Conservation (phyloP, 2,329 filamentous ascomycete species). For the Fusarium anguioides region DNA sequence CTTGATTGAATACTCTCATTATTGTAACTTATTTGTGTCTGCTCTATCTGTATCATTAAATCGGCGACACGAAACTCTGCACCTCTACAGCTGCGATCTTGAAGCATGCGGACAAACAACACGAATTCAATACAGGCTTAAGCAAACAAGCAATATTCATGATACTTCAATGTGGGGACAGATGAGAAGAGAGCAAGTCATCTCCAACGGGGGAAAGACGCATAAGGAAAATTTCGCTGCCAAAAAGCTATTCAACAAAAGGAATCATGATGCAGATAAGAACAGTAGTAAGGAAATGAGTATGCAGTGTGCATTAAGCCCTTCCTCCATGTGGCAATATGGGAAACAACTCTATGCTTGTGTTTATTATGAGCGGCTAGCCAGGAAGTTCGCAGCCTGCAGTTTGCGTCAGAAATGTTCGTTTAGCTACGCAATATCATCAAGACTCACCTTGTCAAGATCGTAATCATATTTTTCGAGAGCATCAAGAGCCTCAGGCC, state of each 20-base stretch:
- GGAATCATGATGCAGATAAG: slow-evolving; percentile 34
- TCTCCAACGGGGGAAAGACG: slow-evolving; percentile 11
- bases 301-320: slow-evolving; percentile 38
- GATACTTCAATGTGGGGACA: slow-evolving; percentile 31
- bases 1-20: slow-evolving; percentile 14
- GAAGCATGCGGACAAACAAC: not conserved
- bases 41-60: not conserved
- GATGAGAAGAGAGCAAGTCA: slow-evolving; percentile 21
- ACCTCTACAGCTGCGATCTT: slow-evolving; percentile 13
- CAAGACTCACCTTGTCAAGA: slow-evolving; percentile 80
- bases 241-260: slow-evolving; percentile 42
- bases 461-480: slow-evolving; percentile 97
- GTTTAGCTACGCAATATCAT: not conserved
- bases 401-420: not conserved
- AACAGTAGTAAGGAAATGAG: slow-evolving; percentile 30
- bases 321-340: slow-evolving; percentile 21
- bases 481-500: slow-evolving; percentile 78
- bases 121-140: slow-evolving; percentile 14
- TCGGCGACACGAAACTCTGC: slow-evolving; percentile 8
- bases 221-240: slow-evolving; percentile 36
- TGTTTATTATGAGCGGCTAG: slow-evolving; percentile 62
- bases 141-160: slow-evolving; percentile 27
- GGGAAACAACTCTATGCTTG: slow-evolving; percentile 7
- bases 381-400: slow-evolving; percentile 66
- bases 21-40: slow-evolving; percentile 11